Conservation (phyloP, 192 early-diverging fungal species). For the Backusella psychrophila region DNA sequence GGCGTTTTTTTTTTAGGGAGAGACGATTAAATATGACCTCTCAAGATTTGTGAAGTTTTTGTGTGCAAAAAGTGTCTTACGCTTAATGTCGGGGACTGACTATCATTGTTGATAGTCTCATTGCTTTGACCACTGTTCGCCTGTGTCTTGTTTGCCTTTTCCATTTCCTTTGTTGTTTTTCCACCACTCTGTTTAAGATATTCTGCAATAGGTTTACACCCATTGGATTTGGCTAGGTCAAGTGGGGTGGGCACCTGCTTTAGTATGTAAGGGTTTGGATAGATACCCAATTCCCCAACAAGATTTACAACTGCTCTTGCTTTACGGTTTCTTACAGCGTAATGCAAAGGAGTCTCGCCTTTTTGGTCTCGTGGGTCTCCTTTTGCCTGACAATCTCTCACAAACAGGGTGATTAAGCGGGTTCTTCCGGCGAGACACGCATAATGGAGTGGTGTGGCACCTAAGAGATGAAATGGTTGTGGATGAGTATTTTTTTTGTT, state of each 20-base stretch:
- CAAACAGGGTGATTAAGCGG: slow-evolving; percentile 14
- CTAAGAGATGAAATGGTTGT: background rate
- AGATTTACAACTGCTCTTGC: slow-evolving; percentile 17
- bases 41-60: slow-evolving; percentile 7
- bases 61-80: background rate
- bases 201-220: slow-evolving; percentile 8
- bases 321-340: slow-evolving; percentile 17
- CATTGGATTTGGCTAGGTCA: slow-evolving; percentile 24
- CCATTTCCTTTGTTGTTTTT: slow-evolving; percentile 30
- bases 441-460: slow-evolving; percentile 30
- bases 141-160: slow-evolving; percentile 5
- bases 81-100: background rate
- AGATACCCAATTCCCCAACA: slow-evolving; percentile 18
- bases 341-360: slow-evolving; percentile 35
- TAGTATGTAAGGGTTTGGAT: slow-evolving; percentile 21
- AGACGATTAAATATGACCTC: background rate
- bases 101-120: background rate
- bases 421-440: slow-evolving; percentile 18
- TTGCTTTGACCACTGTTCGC: background rate
- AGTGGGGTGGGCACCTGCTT: slow-evolving; percentile 29
- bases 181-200: slow-evolving; percentile 18
- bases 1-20: too few species aligned
- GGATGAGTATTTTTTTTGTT: background rate
- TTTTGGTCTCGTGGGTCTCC: slow-evolving; percentile 13
- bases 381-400: slow-evolving; percentile 10